These are phyloP conservation scores for Entomortierella beljakovae DNA, from an alignment of 192 early-diverging fungal species.

Conservation along the genomic window DNA sequence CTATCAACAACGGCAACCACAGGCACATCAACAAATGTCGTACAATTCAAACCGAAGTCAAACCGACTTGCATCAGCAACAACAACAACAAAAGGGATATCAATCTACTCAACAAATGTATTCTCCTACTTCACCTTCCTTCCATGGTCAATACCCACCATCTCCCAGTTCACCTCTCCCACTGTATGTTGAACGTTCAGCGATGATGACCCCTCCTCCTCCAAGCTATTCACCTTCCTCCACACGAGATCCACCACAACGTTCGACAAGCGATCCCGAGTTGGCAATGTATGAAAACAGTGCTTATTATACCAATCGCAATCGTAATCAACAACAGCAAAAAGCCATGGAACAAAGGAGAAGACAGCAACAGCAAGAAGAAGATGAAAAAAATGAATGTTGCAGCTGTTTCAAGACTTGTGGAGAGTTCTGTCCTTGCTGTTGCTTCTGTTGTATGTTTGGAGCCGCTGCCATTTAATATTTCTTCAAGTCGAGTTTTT, in stretches of 20 bases:
- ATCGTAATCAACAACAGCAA: slow-evolving; percentile 32
- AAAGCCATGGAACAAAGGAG: slow-evolving; percentile 10
- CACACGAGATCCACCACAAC: background rate
- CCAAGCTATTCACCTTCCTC: slow-evolving; percentile 23
- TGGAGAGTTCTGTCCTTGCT: slow-evolving; percentile 44
- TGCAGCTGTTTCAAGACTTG: slow-evolving; percentile 32
- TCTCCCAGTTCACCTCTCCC: slow-evolving; percentile 36
- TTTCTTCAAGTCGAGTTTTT: too few species aligned
- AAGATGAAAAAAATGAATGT: slow-evolving; percentile 20
- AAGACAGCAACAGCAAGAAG: slow-evolving; percentile 17
- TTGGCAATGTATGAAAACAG: slow-evolving; percentile 36
- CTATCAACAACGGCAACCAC: slow-evolving; percentile 20
- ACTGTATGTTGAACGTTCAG: slow-evolving; percentile 33
- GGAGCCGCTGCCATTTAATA: slow-evolving; percentile 21
- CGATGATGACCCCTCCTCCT: slow-evolving; percentile 30
- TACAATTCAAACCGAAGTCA: slow-evolving; percentile 31
- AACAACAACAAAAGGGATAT: slow-evolving; percentile 22
- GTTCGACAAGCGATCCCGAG: slow-evolving; percentile 34
- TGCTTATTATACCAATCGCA: slow-evolving; percentile 42
- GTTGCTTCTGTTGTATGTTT: slow-evolving; percentile 48
- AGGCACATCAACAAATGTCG: slow-evolving; percentile 30
- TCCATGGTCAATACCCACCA: slow-evolving; percentile 32
- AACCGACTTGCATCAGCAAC: slow-evolving; percentile 26
- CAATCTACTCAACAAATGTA: slow-evolving; percentile 30
- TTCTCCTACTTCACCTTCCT: slow-evolving; percentile 46